Evolutionary conservation across 2,329 filamentous ascomycete species (phyloP), one percentile per base, ranked within the genome.

Genomic region (Beauveria sp.): DNA sequence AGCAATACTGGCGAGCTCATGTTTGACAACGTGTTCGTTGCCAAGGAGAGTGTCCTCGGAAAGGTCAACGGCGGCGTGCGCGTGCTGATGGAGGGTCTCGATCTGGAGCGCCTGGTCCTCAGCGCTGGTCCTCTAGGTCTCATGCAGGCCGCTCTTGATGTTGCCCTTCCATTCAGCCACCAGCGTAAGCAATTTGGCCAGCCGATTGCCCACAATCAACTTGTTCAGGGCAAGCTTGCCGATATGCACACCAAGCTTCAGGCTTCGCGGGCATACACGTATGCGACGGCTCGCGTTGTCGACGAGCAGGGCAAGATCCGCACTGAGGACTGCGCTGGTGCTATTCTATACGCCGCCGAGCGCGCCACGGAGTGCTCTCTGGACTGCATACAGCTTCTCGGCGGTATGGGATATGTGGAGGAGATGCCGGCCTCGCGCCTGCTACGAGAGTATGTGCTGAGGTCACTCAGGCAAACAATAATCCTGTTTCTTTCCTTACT

Each of bases 231-330:
- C 62, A 93, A 93, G 72, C 81, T 98, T 51, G 92, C 95, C 61
- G 93, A 98, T 73, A 97, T 99, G 93, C 96, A 98, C 77, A 97
- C 92, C 53, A 96, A 96, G 75, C 84, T 95, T 63, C 88, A 90
- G 69, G 92, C 90, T 12, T 87, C 88, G 18, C 81, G 86, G n/a
- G 84, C 92, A 2, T 97, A 96, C 75, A 98, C 93, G 0, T 96
- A 96, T 71, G 78, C 82, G 43, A 93, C 93, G 0, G 95, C 95
- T 3, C 82, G 83, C 52, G 81, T 83, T 2, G 88, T 97, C 22
- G 93, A 97, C 68, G 90, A 93, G 72, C 78, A 84, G 14, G 87
- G 86, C 12, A 64, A 79, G 1, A 87, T 96, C 67, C 82, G 83
- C 62, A 97, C 93, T 0, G 89, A 96, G 73, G 93, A 99, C 76